A percentile compares a stretch with the other conserved stretches of the same genome.
Conservation (phyloP, 2,329 filamentous ascomycete genomes). For the Didymella glomerata region DNA sequence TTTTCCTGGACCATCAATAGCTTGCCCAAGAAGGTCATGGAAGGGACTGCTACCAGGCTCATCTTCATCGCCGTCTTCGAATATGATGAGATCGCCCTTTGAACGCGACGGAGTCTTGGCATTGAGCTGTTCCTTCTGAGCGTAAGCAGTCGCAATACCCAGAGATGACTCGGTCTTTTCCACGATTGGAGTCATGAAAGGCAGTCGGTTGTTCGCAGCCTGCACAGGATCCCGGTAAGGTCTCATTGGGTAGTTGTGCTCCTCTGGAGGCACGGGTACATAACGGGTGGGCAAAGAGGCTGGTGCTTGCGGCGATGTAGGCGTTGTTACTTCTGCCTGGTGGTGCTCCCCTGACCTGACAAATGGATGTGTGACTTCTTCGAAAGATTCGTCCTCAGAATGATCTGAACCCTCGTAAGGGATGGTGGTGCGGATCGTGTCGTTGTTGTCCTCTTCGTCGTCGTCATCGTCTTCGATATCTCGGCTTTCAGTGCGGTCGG, state of each 20-base stretch:
- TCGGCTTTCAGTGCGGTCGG: conserved; percentile 80
- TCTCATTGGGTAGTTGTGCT: conserved; percentile 80
- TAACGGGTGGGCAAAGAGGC: conserved; percentile 65
- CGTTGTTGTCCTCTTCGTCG: conserved; percentile 37
- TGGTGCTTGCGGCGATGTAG: conserved; percentile 54
- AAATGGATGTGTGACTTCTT: conserved; percentile 43
- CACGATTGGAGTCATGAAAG: conserved; percentile 98
- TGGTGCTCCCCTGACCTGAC: conserved; percentile 45
- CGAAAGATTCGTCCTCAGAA: conserved; percentile 48
- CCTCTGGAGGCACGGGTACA: conserved; percentile 82
- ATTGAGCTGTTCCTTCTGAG: conserved; percentile 66
- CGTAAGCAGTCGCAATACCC: conserved; percentile 57
- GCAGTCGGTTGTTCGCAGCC: conserved; percentile 86
- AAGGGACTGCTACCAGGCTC: conserved; percentile 75
- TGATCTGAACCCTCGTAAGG: conserved; percentile 46
- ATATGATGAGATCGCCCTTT: conserved; percentile 50
- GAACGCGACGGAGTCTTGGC: conserved; percentile 81
- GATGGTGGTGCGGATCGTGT: conserved; percentile 39
- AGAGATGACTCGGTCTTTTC: conserved; percentile 93
- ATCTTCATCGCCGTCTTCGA: conserved; percentile 48
- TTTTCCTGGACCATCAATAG: conserved; percentile 53
- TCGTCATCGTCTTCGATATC: conserved; percentile 65
- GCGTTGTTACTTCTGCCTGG: conserved; percentile 55
- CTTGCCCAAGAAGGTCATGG: conserved; percentile 67
- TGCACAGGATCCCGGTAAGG: conserved; percentile 83